Evolutionary conservation across 441 rosid species (phyloP), one percentile per base, ranked within the genome.

Genomic region (Erodium moschatum): DNA sequence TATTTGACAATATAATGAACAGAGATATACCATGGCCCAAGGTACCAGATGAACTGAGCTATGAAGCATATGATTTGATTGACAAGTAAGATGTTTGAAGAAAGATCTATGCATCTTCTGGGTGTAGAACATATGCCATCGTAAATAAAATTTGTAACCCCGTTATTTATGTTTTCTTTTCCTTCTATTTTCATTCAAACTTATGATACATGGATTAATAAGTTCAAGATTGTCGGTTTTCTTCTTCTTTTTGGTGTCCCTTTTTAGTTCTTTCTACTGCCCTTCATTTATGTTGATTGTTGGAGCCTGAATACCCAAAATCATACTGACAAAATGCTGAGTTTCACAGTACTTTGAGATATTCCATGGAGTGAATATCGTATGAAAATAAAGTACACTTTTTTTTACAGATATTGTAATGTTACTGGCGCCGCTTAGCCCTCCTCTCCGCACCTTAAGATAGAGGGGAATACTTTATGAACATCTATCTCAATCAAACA

Each of bases 11-110:
- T 70, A 90, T 95, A 73, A 85, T 95, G 87, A 95, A 95, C 78
- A 86, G 91, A 84, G 90, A 92, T 76, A 89, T 92, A 77, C 95
- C 95, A 46, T 92, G 99, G 99, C 98, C 99, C 5, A 85, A 71
- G 78, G 77, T 87, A 69, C 97, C 93, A 0, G 97, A 90, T 46
- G 98, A 89, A 77, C 79, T 95, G 77, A 83, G 87, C 73, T 77
- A 72, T 69, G 93, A 92, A 74, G 97, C 97, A 67, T 73, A 75
- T 65, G 93, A 95, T 82, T 73, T 95, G 80, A 87, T 92, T 67
- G 84, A 86, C 82, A 90, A 87, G 99, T 89, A 87, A 89, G 95
- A 73, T 73, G 68, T 54, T 66, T 61, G 7, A 67, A 48, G 65
- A 60, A 12, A 38, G n/a, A 52, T 67, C 15, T 67, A 10, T 64